Evolutionary conservation across 768 basidiomycete species (phyloP).

Genomic region (Saitozyma podzolica): DNA sequence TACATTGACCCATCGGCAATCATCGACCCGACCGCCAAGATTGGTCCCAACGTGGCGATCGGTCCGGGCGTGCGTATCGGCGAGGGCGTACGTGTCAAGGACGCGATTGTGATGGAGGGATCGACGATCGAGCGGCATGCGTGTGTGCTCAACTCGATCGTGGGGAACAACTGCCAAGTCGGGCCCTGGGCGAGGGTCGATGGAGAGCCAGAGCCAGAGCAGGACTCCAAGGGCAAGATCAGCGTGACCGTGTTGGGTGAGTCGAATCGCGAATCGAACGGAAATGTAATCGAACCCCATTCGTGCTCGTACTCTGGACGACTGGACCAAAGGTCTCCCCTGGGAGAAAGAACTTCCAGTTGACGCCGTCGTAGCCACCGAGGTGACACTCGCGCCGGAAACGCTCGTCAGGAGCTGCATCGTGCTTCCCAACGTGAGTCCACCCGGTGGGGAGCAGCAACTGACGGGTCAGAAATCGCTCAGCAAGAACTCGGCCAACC

Average conservation of each 20-base stretch:
- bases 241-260: conserved; percentile 55
- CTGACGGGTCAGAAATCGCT: conserved; percentile 51
- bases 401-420: conserved; percentile 55
- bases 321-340: not conserved
- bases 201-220: conserved; percentile 50
- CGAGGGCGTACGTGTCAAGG: conserved; percentile 53
- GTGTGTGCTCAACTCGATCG: conserved; percentile 54
- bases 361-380: conserved; percentile 46
- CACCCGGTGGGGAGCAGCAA: not conserved
- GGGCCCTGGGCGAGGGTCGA: conserved; percentile 56
- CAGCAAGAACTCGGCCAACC: conserved; percentile 49
- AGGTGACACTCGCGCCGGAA: conserved; percentile 55
- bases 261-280: conserved; percentile 13
- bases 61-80: conserved; percentile 52
- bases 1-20: conserved; percentile 55
- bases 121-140: conserved; percentile 53
- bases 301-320: not conserved
- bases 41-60: conserved; percentile 55
- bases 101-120: conserved; percentile 55
- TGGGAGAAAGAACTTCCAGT: too few relatives aligned
- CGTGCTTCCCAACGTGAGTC: conserved; percentile 54
- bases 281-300: not conserved
- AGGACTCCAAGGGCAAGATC: conserved; percentile 52
- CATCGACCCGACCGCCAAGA: conserved; percentile 54
- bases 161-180: conserved; percentile 54